A percentile compares a stretch with the other conserved stretches of the same genome.
phyloP scores from a whole-genome alignment of 2,329 filamentous ascomycete species.

The Exophiala oligosperma region DNA sequence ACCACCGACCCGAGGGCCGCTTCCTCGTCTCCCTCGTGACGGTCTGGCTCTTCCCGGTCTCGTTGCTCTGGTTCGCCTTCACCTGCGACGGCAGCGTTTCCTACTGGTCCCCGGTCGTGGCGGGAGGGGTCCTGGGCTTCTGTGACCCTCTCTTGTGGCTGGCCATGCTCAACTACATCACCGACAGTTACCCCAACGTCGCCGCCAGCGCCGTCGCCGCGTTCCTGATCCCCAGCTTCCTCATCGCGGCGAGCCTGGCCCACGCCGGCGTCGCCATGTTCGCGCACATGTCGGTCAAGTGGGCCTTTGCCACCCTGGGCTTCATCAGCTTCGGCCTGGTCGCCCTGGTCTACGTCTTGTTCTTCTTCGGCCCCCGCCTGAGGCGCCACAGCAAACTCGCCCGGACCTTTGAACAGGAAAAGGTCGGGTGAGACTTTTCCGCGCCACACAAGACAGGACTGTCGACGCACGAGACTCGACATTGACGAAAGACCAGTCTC shows the following conservation, averaged over 20 bases:
- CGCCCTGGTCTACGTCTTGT: constrained; percentile 43
- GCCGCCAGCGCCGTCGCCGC: constrained; percentile 45
- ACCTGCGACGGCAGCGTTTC: constrained; percentile 38
- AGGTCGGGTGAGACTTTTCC: not conserved
- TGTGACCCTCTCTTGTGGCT: constrained; percentile 46
- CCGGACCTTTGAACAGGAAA: constrained; percentile 9
- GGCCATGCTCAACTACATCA: constrained; percentile 47
- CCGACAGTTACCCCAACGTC: constrained; percentile 45
- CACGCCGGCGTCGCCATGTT: constrained; percentile 44
- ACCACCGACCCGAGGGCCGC: constrained; percentile 41
- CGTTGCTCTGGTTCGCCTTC: constrained; percentile 46
- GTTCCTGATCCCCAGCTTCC: constrained; percentile 46
- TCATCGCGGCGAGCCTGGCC: constrained; percentile 42
- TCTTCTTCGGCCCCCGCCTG: constrained; percentile 41
- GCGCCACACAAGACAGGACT: not conserved
- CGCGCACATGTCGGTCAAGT: constrained; percentile 39
- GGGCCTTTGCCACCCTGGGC: constrained; percentile 44
- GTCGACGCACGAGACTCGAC: too few relatives aligned
- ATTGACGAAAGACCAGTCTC: too few relatives aligned
- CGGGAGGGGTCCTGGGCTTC: constrained; percentile 42
- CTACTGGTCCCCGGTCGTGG: constrained; percentile 45
- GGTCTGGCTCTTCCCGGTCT: constrained; percentile 46
- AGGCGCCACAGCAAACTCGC: constrained; percentile 38
- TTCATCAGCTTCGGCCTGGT: constrained; percentile 44
- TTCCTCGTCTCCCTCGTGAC: constrained; percentile 44